Base-by-base conservation (phyloP, 768 basidiomycete genomes). In the Macrolepiota fuliginosa region DNA sequence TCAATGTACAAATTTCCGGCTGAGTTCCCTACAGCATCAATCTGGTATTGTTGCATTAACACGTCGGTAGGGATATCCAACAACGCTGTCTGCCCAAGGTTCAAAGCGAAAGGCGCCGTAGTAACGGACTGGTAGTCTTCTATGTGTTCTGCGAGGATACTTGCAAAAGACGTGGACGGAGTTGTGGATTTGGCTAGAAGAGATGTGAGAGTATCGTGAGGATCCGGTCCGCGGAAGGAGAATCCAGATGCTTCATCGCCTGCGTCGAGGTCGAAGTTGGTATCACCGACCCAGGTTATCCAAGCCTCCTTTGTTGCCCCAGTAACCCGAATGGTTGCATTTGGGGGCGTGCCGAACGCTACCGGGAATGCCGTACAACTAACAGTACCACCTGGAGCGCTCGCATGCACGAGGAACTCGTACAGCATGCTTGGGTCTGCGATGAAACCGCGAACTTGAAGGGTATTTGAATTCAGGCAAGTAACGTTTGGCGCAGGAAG, bases 241-340 rank as follows among this genome's bases (percentile, higher is more conserved):
- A 85, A 91, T 46, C 74, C 70, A 67, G 79, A 78, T 13, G 79
- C 78, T 3, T 73, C 75, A 63, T 83, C 79, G 32, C 90, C 90
- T 0, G 88, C 84, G 63, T 82, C 71, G 71, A 85, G 83, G 62
- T 83, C 76, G 68, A 86, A 91, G 51, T 90, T 80, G 15, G 90
- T 91, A 29, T 80, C 88, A n/a, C 89, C 90, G 17, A 85, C 82
- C 88, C 89, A 91, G 6, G 83, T 82, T 65, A 90, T 72, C 86
- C 84, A 89, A 0, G 85, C 78, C 61, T 86, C 84, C 1, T 74
- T 73, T 27, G 81, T 76, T 19, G 75, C 71, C 1, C 70, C 64
- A 6, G 68, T 70, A 13, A 91, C 76, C 35, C 71, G 72, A 22
- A 91, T 73, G 54, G 77, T 77, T 25, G 76, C 77, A 57, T 84